phyloP scores from a whole-genome alignment of 2,329 filamentous ascomycete genomes.

The Aspergillus persii region DNA sequence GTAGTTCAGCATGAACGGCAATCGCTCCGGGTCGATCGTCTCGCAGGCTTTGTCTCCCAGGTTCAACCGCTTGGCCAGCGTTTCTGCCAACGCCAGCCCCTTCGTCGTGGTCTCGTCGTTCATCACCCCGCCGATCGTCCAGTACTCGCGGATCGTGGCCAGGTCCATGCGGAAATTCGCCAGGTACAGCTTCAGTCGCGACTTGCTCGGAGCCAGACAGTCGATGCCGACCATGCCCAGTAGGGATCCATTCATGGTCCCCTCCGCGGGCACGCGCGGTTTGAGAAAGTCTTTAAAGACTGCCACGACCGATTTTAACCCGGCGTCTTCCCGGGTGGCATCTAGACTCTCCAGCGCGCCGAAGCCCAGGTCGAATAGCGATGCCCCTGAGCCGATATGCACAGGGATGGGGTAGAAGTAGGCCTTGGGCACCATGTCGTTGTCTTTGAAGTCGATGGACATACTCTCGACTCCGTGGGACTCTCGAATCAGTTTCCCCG shows the following conservation, averaged over 20 bases:
- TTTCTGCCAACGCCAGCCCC: neutral
- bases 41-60: neutral
- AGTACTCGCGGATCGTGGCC: neutral
- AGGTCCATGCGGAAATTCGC: slow-evolving; percentile 1
- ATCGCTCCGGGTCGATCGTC: neutral
- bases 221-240: neutral
- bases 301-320: neutral
- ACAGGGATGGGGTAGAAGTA: neutral
- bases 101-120: neutral
- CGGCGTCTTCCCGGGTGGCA: neutral
- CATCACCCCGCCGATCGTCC: neutral
- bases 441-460: neutral
- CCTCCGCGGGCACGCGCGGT: neutral
- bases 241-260: neutral
- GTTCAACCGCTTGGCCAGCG: neutral
- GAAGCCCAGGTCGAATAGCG: neutral
- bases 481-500: neutral
- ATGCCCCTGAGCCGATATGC: neutral
- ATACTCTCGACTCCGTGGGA: neutral
- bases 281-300: neutral
- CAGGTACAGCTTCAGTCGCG: neutral
- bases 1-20: slow-evolving; percentile 1
- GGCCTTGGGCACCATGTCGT: neutral
- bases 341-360: neutral
- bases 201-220: neutral